Conservation (phyloP, 345 rosid species). For the Aurinia saxatilis region DNA sequence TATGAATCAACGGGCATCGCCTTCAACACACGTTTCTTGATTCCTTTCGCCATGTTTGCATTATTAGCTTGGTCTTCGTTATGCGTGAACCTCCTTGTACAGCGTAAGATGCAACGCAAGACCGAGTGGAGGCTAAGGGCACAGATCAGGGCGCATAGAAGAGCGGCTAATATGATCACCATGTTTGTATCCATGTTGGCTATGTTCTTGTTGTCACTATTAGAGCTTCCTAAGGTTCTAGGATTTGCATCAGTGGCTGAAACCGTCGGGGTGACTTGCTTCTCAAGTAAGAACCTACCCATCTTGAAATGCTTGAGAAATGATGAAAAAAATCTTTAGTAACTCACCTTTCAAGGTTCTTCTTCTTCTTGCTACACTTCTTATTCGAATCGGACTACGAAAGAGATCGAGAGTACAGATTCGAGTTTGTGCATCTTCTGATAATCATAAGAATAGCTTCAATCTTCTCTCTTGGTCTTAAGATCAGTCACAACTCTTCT, state of each 20-base stretch:
- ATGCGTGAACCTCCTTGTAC: conserved; percentile 37
- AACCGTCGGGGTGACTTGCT: conserved; percentile 1
- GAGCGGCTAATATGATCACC: conserved; percentile 57
- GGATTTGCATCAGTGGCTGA: conserved; percentile 16
- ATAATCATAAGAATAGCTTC: not conserved
- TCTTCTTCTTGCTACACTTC: not conserved
- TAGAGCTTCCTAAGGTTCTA: not conserved
- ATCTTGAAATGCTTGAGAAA: not conserved
- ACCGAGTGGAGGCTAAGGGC: conserved; percentile 52
- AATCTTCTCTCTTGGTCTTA: no score
- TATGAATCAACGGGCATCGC: conserved; percentile 45
- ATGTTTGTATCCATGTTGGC: conserved; percentile 57
- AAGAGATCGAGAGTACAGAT: not conserved
- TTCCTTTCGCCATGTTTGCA: conserved; percentile 34
- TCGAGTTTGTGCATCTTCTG: conserved; percentile 4
- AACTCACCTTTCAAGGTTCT: not conserved
- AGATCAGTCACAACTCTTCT: not conserved
- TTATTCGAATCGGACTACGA: not conserved
- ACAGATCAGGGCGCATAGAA: conserved; percentile 53
- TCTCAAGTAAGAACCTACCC: conserved; percentile 14
- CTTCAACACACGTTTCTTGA: conserved; percentile 45
- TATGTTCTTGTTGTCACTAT: conserved; percentile 24
- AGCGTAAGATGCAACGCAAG: conserved; percentile 47
- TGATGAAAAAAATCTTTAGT: not conserved
- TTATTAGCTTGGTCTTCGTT: conserved; percentile 16